Evolutionary conservation across 1,139 yeast genomes (phyloP), one percentile per base, ranked within the genome.

Genomic region (Magnusiomyces fungicola): DNA sequence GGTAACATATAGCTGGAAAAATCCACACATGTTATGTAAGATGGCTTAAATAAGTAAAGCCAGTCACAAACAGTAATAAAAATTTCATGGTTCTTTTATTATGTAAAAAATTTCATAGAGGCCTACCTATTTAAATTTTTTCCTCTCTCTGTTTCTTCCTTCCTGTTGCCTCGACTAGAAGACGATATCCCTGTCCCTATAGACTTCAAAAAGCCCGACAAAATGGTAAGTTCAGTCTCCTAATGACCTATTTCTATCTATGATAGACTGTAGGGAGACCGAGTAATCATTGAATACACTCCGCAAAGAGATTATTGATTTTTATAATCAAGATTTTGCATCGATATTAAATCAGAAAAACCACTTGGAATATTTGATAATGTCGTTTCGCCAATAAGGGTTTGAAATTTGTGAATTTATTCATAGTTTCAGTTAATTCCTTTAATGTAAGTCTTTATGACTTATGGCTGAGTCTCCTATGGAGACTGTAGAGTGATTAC

Each of bases 401-500:
- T 25, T 22, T 27, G 9, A 42, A 14, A 19, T n/a, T n/a, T n/a
- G n/a, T n/a, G n/a, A n/a, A 32, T 32, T 3, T 32, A 32, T 25
- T 23, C 10, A 29, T 27, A 25, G 29, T 25, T 19, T 25, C 27
- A 33, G 7, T 19, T 16, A 24, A 7, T 19, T 40, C 14, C 16
- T 27, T 22, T 39, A 16, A 4, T 30, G 33, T 34, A 21, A 24
- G 30, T 5, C 16, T 32, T 32, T 5, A 32, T 32, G 6, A 14
- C n/a, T 18, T 38, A 22, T 42, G 50, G 54, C 54, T 52, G 54
- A 51, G 51, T 47, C 30, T 43, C 52, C 49, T 52, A 46, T 46
- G 46, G 63, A 60, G 63, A 62, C 66, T 61, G 66, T 62, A 62
- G 66, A 62, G 66, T 57, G 62, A 58, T 57, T 57, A 52, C 57